Base-by-base conservation (phyloP, 1,284 basidiomycete species). In the Moesziomyces sp. region DNA sequence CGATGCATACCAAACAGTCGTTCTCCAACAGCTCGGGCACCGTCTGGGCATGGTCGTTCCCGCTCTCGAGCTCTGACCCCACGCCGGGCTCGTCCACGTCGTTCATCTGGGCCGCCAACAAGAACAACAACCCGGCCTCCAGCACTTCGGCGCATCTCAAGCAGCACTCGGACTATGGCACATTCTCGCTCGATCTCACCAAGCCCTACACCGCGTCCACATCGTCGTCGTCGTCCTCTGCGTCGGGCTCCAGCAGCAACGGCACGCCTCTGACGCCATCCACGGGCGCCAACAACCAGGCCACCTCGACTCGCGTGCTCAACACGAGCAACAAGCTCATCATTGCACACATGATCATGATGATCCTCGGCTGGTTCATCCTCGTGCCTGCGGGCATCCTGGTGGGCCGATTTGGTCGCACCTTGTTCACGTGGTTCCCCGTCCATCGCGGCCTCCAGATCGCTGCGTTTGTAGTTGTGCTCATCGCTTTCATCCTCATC, bases 311-410 rank as follows among this genome's bases (percentile, higher is more conserved):
- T 28, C 61, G 64, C 18, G 26, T 58, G 16, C 30, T 76, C 42
- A 63, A 66, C 63, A 54, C n/a, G 44, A 38, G 14, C 51, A 70
- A 76, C 67, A 58, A 43, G 14, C 47, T 78, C 38, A 70, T 70
- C 64, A 68, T 78, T 14, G 69, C 61, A 3, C 77, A 79, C 58
- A 73, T 77, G 79, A 58, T 77, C 62, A 55, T 80, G 45, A 78
- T 81, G 77, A 60, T 76, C 7, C 53, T 89, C 26, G 90, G 88
- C 0, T 90, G 90, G 74, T 84, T 90, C 60, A 48, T 90, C 8
- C 81, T 91, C 38, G 84, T 91, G 0, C 90, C 90, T 3, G 79
- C 85, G 21, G 90, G 89, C 5, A 88, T 87, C 2, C 84, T 91
- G 33, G 71, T 90, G 24, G 89, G 88, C 1, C 86, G 90, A 38